Percentiles rank a stretch among this genome's conserved stretches.
Conservation (phyloP, 192 early-diverging fungal genomes). For the Coemansia sp. region DNA sequence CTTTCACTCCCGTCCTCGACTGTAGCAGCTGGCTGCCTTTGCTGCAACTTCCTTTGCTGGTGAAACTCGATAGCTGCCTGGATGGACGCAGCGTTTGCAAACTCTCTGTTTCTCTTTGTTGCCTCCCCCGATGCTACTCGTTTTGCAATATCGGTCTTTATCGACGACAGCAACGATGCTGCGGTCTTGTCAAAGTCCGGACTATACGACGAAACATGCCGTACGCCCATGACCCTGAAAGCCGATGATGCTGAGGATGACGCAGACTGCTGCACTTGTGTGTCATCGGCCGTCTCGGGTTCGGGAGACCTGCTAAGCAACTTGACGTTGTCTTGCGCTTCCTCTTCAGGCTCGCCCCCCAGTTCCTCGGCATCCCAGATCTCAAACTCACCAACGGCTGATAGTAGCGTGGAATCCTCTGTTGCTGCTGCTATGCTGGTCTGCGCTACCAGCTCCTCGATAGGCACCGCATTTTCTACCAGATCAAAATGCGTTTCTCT, state of each 20-base stretch:
- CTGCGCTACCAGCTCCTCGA: constrained; percentile 1
- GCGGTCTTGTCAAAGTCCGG: constrained; percentile 54
- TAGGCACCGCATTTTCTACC: constrained; percentile 36
- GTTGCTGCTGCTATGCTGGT: neutral
- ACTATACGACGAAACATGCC: constrained; percentile 48
- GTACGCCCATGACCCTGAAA: constrained; percentile 52
- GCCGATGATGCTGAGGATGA: constrained; percentile 16
- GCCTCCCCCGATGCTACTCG: constrained; percentile 15
- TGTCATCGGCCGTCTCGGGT: neutral
- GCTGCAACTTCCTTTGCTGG: constrained; percentile 41
- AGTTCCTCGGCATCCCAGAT: constrained; percentile 40
- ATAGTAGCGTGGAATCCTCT: neutral
- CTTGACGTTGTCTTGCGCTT: neutral
- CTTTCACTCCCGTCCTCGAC: neutral
- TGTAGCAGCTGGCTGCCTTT: constrained; percentile 15
- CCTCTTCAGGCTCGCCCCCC: neutral
- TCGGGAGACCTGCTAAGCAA: neutral
- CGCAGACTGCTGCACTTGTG: neutral
- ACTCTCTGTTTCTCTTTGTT: neutral
- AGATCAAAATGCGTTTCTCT: constrained; percentile 24
- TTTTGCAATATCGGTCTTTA: constrained; percentile 48
- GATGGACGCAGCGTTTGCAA: constrained; percentile 26
- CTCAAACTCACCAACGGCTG: neutral
- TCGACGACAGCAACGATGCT: constrained; percentile 49
- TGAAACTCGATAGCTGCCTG: constrained; percentile 52